phyloP scores from a whole-genome alignment of 345 rosid species.

The Populus tremula region DNA sequence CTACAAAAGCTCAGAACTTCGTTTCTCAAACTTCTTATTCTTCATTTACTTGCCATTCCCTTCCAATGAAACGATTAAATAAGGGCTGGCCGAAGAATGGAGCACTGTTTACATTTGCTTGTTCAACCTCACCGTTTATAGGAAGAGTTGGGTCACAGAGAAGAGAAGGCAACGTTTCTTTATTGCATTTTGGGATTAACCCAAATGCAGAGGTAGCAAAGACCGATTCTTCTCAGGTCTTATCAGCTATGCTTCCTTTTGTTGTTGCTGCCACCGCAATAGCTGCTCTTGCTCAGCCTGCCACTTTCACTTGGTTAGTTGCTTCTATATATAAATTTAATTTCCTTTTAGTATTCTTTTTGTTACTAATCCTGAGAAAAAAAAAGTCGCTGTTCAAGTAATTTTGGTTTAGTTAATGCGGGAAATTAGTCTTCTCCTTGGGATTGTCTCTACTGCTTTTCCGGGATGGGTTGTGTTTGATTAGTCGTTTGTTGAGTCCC shows the following conservation, averaged over 20 bases:
- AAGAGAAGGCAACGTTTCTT: conserved; percentile 71
- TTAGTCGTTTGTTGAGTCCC: neutral
- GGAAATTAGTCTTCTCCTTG: neutral
- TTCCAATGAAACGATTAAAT: conserved; percentile 14
- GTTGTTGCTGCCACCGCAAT: conserved; percentile 80
- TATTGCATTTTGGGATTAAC: conserved; percentile 58
- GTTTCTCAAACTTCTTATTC: conserved; percentile 11
- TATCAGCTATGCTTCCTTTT: conserved; percentile 89
- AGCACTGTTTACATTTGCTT: conserved; percentile 38
- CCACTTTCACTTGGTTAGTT: conserved; percentile 81
- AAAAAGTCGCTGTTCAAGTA: neutral
- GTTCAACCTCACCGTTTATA: conserved; percentile 65
- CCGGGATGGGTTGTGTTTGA: conserved; percentile 2
- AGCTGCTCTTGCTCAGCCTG: conserved; percentile 76
- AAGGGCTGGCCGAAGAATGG: conserved; percentile 16
- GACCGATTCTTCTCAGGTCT: conserved; percentile 58
- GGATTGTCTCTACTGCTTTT: conserved; percentile 3
- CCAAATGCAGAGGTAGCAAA: conserved; percentile 34
- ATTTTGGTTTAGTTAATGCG: neutral
- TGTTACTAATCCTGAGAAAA: neutral
- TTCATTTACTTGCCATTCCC: conserved; percentile 9
- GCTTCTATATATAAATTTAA: neutral
- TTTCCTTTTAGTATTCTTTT: neutral
- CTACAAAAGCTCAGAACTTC: neutral
- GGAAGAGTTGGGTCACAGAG: conserved; percentile 73